Percentiles rank a stretch among this genome's conserved stretches.
These are phyloP conservation scores for Hypoxylon subgilvum DNA, from an alignment of 495 filamentous ascomycete genomes.

Conservation along the genomic window DNA sequence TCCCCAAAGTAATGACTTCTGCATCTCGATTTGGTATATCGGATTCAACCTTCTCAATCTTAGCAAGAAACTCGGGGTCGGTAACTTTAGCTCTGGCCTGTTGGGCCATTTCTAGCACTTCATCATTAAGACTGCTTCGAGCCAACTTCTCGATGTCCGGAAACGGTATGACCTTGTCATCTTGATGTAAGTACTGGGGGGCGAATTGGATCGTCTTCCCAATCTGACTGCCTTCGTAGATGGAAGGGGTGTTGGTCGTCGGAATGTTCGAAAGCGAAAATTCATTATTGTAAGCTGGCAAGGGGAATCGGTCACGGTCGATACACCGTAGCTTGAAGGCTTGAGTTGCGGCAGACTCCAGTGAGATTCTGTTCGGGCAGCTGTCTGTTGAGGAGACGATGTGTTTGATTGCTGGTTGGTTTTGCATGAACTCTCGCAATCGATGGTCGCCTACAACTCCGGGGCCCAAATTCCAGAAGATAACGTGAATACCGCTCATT, in stretches of 20 bases:
- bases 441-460: slow-evolving; percentile 66
- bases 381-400: slow-evolving; percentile 73
- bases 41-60: slow-evolving; percentile 51
- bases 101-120: slow-evolving; percentile 59
- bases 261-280: slow-evolving; percentile 26
- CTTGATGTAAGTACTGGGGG: slow-evolving; percentile 64
- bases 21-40: slow-evolving; percentile 71
- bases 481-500: slow-evolving; percentile 67
- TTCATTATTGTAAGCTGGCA: slow-evolving; percentile 65
- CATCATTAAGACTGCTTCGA: slow-evolving; percentile 19
- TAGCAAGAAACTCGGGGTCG: slow-evolving; percentile 46
- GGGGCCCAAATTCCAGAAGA: slow-evolving; percentile 81
- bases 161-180: slow-evolving; percentile 52
- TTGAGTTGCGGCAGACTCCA: slow-evolving; percentile 67
- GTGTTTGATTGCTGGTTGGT: slow-evolving; percentile 67
- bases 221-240: slow-evolving; percentile 34
- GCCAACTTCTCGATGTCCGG: slow-evolving; percentile 60
- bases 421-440: slow-evolving; percentile 71
- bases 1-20: slow-evolving; percentile 86
- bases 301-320: slow-evolving; percentile 69
- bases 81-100: slow-evolving; percentile 52
- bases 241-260: slow-evolving; percentile 8
- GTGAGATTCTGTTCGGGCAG: slow-evolving; percentile 72
- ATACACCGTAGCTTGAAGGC: slow-evolving; percentile 71
- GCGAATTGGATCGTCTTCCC: slow-evolving; percentile 66